These are phyloP conservation scores for Komagataella mondaviorum DNA, from an alignment of 805 yeast genomes.

Conservation along the genomic window DNA sequence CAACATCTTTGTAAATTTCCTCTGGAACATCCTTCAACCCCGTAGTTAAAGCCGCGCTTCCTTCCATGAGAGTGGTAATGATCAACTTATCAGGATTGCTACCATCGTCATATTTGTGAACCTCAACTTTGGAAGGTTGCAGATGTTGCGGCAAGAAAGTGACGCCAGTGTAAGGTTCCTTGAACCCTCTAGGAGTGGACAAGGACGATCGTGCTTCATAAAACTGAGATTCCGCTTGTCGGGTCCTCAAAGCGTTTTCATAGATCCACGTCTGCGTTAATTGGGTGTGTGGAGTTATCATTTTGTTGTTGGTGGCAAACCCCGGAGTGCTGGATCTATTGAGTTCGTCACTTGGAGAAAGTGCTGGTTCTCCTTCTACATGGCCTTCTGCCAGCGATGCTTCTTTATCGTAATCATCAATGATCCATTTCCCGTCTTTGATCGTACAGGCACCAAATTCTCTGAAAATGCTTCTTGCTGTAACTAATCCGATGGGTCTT, in stretches of 20 bases:
- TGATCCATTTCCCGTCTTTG: constrained; percentile 64
- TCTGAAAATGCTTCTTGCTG: constrained; percentile 79
- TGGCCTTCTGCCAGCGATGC: constrained; percentile 43
- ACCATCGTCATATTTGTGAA: constrained; percentile 15
- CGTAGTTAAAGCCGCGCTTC: constrained; percentile 25
- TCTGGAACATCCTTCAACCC: constrained; percentile 51
- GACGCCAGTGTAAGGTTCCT: constrained; percentile 80
- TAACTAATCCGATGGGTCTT: constrained; percentile 75
- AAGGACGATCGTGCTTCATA: constrained; percentile 41
- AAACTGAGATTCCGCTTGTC: constrained; percentile 55
- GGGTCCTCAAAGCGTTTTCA: constrained; percentile 70
- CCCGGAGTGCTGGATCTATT: constrained; percentile 8
- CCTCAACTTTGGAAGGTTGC: constrained; percentile 45
- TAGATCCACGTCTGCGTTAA: constrained; percentile 60
- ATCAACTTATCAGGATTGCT: constrained; percentile 19
- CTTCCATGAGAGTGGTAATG: constrained; percentile 34
- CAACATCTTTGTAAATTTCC: constrained; percentile 43
- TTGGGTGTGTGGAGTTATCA: constrained; percentile 16
- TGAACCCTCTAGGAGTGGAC: constrained; percentile 35
- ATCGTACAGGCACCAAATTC: constrained; percentile 87
- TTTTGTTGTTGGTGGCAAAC: constrained; percentile 4
- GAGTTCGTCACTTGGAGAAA: constrained; percentile 40
- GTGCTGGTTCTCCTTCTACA: constrained; percentile 59
- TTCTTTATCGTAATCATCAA: constrained; percentile 82
- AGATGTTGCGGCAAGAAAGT: constrained; percentile 59